A percentile compares a stretch with the other conserved stretches of the same genome.
These are phyloP conservation scores for Colletotrichum noveboracense DNA, from an alignment of 2,329 filamentous ascomycete genomes.

Conservation along the genomic window DNA sequence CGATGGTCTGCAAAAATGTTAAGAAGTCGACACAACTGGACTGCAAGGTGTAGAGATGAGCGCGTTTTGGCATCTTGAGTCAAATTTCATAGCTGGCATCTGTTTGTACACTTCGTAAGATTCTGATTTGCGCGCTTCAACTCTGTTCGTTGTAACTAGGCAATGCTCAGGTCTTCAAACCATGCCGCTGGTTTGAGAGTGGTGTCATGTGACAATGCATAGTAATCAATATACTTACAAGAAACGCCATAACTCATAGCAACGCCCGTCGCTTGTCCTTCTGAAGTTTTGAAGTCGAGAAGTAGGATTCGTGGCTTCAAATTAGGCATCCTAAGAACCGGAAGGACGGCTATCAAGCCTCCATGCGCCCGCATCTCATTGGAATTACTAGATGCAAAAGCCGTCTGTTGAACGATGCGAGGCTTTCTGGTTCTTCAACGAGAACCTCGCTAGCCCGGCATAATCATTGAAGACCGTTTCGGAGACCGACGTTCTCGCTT, in stretches of 20 bases:
- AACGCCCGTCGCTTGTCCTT: not conserved
- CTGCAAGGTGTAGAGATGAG: not conserved
- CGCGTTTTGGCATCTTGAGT: not conserved
- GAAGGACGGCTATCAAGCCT: not conserved
- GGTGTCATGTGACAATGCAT: not conserved
- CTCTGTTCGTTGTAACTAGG: not conserved
- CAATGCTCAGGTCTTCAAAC: accelerated
- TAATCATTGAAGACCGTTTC: not conserved
- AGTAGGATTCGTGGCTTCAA: not conserved
- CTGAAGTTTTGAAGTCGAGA: not conserved
- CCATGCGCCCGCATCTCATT: not conserved
- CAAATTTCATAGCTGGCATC: not conserved
- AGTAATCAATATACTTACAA: not conserved
- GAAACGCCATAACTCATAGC: not conserved
- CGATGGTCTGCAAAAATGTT: not conserved
- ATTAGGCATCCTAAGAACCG: not conserved
- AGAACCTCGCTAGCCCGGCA: not conserved
- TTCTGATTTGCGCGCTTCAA: not conserved
- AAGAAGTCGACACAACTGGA: not conserved
- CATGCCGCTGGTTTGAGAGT: not conserved
- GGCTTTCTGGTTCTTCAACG: not conserved
- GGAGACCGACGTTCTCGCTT: not conserved
- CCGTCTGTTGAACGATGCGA: not conserved
- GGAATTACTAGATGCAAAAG: not conserved
- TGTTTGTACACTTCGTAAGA: not conserved